Percentiles rank a stretch among this genome's conserved stretches.
Conservation (phyloP, 2,329 filamentous ascomycete species). For the Fusarium nelsonii region DNA sequence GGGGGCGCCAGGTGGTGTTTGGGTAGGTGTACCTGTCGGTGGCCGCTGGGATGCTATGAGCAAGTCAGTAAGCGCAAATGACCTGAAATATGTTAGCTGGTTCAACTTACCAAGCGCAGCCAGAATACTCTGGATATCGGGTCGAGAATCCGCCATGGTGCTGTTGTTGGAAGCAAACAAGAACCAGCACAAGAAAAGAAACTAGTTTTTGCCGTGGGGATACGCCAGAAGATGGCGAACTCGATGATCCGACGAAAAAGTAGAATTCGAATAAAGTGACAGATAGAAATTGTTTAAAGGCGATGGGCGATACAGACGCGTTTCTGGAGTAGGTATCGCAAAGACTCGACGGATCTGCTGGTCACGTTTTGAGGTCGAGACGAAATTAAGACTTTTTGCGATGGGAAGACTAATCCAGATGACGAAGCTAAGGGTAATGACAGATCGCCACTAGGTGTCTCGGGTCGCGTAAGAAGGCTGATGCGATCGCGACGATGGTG, state of each 20-base stretch:
- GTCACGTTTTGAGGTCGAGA: constrained; percentile 41
- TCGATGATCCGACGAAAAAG: constrained; percentile 1
- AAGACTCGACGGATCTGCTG: constrained; percentile 19
- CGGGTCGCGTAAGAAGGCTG: constrained; percentile 29
- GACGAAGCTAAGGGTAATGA: constrained; percentile 20
- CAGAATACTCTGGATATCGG: constrained; percentile 58
- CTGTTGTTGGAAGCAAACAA: constrained; percentile 23
- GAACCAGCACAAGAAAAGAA: constrained; percentile 21
- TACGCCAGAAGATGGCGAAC: constrained; percentile 7
- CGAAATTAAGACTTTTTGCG: constrained; percentile 37
- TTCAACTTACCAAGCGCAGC: constrained; percentile 60
- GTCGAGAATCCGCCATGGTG: constrained; percentile 47
- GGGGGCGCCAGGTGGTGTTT: constrained; percentile 56
- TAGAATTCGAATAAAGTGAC: neutral
- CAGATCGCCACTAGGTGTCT: constrained; percentile 37
- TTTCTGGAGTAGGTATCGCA: constrained; percentile 19
- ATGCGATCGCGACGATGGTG: constrained; percentile 27
- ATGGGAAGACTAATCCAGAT: constrained; percentile 18
- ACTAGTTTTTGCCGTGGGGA: constrained; percentile 25
- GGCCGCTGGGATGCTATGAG: constrained; percentile 60
- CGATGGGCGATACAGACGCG: constrained; percentile 11
- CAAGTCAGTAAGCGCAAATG: constrained; percentile 38
- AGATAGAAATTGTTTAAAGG: constrained; percentile 1
- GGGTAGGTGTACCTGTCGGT: constrained; percentile 57
- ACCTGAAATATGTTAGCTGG: constrained; percentile 12